These are phyloP conservation scores for Beverwykella pulmonaria DNA, from an alignment of 495 filamentous ascomycete genomes.

Conservation along the genomic window DNA sequence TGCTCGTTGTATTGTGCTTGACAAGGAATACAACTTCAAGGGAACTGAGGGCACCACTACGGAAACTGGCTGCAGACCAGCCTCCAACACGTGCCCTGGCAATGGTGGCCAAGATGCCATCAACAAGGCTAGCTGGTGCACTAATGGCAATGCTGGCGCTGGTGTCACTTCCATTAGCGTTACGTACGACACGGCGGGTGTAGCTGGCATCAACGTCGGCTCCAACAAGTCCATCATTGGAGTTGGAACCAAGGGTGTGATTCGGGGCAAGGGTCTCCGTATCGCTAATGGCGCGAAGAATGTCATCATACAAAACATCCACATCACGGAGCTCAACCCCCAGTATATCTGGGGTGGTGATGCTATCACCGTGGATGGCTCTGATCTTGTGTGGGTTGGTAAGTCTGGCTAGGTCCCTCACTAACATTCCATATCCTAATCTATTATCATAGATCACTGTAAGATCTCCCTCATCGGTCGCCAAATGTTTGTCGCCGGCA, in stretches of 20 bases:
- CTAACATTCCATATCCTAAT: neutral
- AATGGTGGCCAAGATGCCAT: constrained; percentile 57
- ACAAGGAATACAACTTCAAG: constrained; percentile 46
- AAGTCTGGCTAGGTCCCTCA: neutral
- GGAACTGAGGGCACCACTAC: constrained; percentile 51
- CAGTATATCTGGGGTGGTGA: constrained; percentile 57
- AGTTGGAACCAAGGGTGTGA: constrained; percentile 46
- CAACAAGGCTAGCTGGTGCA: constrained; percentile 55
- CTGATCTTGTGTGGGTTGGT: constrained; percentile 52
- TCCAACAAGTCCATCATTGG: constrained; percentile 54
- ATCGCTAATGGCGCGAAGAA: constrained; percentile 50
- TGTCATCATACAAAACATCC: constrained; percentile 56
- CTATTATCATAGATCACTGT: constrained; percentile 16
- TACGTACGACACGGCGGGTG: constrained; percentile 53
- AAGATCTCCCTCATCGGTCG: constrained; percentile 53
- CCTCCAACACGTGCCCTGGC: constrained; percentile 47
- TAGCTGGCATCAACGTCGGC: constrained; percentile 50
- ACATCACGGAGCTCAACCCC: constrained; percentile 54
- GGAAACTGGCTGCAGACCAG: constrained; percentile 47
- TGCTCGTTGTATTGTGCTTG: constrained; percentile 17
- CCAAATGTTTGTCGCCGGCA: constrained; percentile 50
- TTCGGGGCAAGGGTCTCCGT: constrained; percentile 53
- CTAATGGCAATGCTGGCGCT: constrained; percentile 27
- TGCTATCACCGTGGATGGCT: constrained; percentile 51
- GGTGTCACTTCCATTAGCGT: constrained; percentile 37